Evolutionary conservation across 176 grass and related monocot genomes (phyloP), one percentile per base, ranked within the genome.

Genomic region (Eleusine coracana): DNA sequence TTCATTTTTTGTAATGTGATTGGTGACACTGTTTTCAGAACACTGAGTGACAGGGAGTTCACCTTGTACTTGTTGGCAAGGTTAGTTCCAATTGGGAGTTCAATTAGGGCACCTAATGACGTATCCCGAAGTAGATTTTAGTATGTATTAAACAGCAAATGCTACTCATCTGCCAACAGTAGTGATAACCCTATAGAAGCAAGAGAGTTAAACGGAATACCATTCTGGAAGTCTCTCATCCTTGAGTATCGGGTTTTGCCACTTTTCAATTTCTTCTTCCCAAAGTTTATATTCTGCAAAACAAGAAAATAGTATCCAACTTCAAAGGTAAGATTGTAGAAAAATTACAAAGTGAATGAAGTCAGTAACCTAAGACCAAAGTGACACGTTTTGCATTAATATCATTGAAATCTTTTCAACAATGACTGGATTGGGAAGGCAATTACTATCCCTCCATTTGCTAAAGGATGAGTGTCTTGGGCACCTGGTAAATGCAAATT

Each of bases 261-360:
- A 99, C 71, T 93, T 95, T 59, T 99, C 96, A n/a, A 99, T 99
- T 86, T 99, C 92, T 83, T 99, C 92, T 80, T 99, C 96, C 96
- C 96, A 99, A 73, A 90, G 81, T 78, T 84, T 91, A 75, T 99
- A 95, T 59, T 88, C 96, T 99, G 89, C 62, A 83, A 55, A 73
- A 75, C 10, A 37, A 85, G n/a, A 38, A 83, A 75, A 40, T 61
- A 38, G 54, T n/a, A 27, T 72, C 67, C 63, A 21, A 25, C 54
- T 58, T n/a, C 71, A 77, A 41, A 74, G 55, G 58, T 87, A 65
- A 84, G 23, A 72, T 66, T 45, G 16, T 37, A 75, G 46, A 69
- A 71, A 45, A 49, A 5, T 49, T 36, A 25, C 20, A 54, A 49
- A 49, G 37, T 15, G 45, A 46, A 17, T 28, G 45, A 40, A 54